phyloP scores from a whole-genome alignment of 164 flowering plant genomes.

The Annona cherimola region DNA sequence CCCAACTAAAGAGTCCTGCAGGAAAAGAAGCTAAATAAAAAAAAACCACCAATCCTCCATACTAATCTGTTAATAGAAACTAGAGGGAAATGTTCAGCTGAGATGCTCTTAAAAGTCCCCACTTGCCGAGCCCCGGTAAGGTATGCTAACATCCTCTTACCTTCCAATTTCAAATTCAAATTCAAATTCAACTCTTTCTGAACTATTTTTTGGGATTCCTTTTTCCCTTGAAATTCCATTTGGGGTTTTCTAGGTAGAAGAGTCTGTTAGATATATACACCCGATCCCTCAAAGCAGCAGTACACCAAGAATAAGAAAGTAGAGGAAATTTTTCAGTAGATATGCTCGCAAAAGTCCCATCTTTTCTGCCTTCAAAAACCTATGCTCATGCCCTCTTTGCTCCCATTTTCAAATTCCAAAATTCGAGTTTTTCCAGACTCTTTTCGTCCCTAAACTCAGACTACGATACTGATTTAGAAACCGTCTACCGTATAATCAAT shows the following conservation, averaged over 20 bases:
- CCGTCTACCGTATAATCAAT: conserved; percentile 33
- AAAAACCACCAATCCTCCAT: no score
- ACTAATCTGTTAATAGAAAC: not conserved
- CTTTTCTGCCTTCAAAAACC: not conserved
- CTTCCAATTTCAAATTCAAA: no score
- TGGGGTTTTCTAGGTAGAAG: no score
- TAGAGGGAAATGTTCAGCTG: not conserved
- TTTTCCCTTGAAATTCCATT: no score
- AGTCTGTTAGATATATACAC: no score
- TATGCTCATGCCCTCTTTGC: not conserved
- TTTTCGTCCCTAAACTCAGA: conserved; percentile 3
- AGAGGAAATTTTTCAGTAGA: no score
- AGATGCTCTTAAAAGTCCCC: not conserved
- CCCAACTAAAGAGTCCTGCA: not conserved
- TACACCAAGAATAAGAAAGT: not conserved
- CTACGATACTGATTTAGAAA: conserved; percentile 27
- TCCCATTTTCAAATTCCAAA: not conserved
- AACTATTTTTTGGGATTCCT: no score
- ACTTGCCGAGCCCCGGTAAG: not conserved
- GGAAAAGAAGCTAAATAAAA: not conserved
- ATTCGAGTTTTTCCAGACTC: not conserved
- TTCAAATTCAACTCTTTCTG: no score
- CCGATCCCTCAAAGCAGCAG: not conserved
- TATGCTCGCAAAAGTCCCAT: not conserved
- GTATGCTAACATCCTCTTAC: no score